phyloP scores from a whole-genome alignment of 305 asterid genomes.

The Fraxinus angustifolia region DNA sequence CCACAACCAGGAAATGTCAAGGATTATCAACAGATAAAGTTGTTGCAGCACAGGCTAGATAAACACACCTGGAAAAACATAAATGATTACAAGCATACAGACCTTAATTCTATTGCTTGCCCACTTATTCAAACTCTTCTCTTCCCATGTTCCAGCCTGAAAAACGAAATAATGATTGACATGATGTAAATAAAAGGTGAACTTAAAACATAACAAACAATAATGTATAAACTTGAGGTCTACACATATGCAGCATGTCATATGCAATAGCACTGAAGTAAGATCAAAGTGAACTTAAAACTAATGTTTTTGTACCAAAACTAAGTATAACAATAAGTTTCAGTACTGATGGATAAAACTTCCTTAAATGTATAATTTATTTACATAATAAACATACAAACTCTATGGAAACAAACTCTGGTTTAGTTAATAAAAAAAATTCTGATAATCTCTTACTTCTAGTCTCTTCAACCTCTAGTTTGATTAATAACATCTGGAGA shows the following conservation, averaged over 20 bases:
- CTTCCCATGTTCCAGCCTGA: conserved; percentile 99
- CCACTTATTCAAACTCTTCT: conserved; percentile 81
- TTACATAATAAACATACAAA: background rate
- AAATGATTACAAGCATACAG: conserved; percentile 11
- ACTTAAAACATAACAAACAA: background rate
- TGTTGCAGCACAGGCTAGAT: background rate
- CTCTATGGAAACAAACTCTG: background rate
- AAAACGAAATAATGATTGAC: conserved; percentile 7
- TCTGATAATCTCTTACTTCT: background rate
- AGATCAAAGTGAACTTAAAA: background rate
- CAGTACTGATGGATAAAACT: background rate
- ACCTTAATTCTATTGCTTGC: conserved; percentile 85
- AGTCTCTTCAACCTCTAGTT: background rate
- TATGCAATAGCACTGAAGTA: background rate
- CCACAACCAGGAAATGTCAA: background rate
- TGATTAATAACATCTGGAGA: background rate
- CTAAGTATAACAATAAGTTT: background rate
- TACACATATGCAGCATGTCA: background rate
- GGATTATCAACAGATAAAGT: background rate
- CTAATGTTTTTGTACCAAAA: background rate
- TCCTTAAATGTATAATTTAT: background rate
- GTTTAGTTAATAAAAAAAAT: background rate
- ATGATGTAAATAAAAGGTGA: background rate
- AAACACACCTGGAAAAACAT: background rate
- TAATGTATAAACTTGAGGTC: background rate